These are phyloP conservation scores for Pelargonium australe DNA, from an alignment of 441 rosid genomes.

Conservation along the genomic window DNA sequence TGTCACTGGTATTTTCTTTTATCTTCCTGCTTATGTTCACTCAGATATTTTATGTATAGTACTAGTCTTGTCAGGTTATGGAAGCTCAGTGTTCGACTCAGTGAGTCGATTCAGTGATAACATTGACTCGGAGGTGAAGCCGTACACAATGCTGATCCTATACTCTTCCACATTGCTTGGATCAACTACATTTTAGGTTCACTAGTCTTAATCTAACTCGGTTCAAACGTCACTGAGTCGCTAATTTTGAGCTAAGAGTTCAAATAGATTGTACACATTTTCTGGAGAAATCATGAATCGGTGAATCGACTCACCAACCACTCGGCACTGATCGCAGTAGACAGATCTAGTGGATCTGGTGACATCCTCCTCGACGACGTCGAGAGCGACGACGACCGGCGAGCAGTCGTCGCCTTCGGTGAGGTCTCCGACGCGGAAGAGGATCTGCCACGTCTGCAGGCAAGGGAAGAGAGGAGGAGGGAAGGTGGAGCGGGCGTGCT, in stretches of 20 bases:
- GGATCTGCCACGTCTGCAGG: slow-evolving; percentile 55
- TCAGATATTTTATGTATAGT: too few species aligned
- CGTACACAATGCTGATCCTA: neutral
- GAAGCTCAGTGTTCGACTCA: neutral
- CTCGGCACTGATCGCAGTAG: slow-evolving; percentile 71
- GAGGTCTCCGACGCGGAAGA: slow-evolving; percentile 46
- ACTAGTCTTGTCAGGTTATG: neutral
- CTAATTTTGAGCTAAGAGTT: neutral
- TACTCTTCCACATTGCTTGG: too few species aligned
- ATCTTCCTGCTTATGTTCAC: neutral
- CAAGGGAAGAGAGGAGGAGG: slow-evolving; percentile 40
- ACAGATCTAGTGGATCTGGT: slow-evolving; percentile 56
- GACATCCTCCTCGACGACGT: slow-evolving; percentile 64
- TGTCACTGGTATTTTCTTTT: too few species aligned
- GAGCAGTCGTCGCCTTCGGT: slow-evolving; percentile 32
- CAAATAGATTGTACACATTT: neutral
- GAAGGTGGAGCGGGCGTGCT: slow-evolving; percentile 37
- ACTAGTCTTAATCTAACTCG: neutral
- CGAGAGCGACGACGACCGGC: slow-evolving; percentile 32
- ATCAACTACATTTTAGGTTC: too few species aligned
- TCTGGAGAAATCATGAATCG: neutral
- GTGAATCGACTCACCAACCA: slow-evolving; percentile 55
- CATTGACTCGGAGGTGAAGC: too few species aligned
- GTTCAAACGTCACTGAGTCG: neutral
- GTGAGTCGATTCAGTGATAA: neutral